Evolutionary conservation across 169 alveolate genomes (phyloP).

Genomic region (Plasmodium gaboni): DNA sequence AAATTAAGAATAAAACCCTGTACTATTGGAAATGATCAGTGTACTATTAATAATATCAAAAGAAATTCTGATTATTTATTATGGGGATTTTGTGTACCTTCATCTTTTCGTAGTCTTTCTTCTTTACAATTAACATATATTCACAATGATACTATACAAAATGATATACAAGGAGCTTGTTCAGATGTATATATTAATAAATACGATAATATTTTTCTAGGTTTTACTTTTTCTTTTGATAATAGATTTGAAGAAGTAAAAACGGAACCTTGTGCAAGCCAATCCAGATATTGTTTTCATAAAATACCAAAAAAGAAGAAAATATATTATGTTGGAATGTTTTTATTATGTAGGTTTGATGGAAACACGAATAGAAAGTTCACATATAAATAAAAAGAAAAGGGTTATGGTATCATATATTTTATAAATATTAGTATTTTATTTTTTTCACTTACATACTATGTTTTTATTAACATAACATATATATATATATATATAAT

Average conservation of each 20-base stretch:
- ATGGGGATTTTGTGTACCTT: slow-evolving; percentile 69
- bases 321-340: slow-evolving; percentile 37
- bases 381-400: background rate
- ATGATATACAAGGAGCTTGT: slow-evolving; percentile 41
- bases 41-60: slow-evolving; percentile 20
- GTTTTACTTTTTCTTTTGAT: slow-evolving; percentile 54
- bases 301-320: background rate
- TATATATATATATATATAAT: no score
- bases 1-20: slow-evolving; percentile 47
- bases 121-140: slow-evolving; percentile 57
- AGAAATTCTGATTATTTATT: slow-evolving; percentile 46
- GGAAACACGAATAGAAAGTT: slow-evolving; percentile 29
- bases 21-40: slow-evolving; percentile 31
- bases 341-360: slow-evolving; percentile 31
- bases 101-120: slow-evolving; percentile 23
- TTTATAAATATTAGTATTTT: no score
- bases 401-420: background rate
- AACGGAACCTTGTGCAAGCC: slow-evolving; percentile 13
- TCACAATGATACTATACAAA: slow-evolving; percentile 1
- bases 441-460: no score
- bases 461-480: no score
- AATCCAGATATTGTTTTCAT: slow-evolving; percentile 23
- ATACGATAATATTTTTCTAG: slow-evolving; percentile 52
- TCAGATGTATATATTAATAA: slow-evolving; percentile 40
- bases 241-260: slow-evolving; percentile 17